phyloP scores from a whole-genome alignment of 2,329 filamentous ascomycete genomes.

The Ophiostoma quercus region DNA sequence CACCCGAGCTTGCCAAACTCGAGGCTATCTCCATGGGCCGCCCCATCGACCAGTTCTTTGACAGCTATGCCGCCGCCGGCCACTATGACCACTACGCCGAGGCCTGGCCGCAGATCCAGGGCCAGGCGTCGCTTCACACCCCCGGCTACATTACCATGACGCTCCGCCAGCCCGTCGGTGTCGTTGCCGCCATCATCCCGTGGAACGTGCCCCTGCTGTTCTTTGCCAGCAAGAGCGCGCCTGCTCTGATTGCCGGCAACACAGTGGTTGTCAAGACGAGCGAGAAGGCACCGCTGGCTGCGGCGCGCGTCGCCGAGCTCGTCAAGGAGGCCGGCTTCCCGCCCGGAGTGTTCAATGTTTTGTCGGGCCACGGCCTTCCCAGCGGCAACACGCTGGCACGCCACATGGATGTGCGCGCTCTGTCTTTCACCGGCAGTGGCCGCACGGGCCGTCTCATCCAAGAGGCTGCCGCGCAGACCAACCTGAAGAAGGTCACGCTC shows the following conservation, averaged over 20 bases:
- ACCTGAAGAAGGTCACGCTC: conserved; percentile 57
- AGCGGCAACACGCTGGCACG: conserved; percentile 27
- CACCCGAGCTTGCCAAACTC: conserved; percentile 41
- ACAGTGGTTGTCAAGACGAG: conserved; percentile 53
- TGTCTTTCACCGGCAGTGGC: conserved; percentile 59
- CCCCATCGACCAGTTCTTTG: conserved; percentile 39
- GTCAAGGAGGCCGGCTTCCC: conserved; percentile 65
- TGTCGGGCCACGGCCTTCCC: conserved; percentile 55
- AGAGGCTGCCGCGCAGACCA: conserved; percentile 55
- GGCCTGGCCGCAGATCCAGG: conserved; percentile 41
- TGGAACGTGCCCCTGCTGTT: conserved; percentile 64
- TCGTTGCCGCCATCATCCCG: conserved; percentile 52
- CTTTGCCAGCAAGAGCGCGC: conserved; percentile 63
- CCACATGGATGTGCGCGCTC: conserved; percentile 47
- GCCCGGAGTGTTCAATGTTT: conserved; percentile 62
- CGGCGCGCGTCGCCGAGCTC: conserved; percentile 54
- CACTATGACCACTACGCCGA: conserved; percentile 41
- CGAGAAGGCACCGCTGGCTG: conserved; percentile 53
- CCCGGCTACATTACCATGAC: conserved; percentile 45
- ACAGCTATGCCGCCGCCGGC: conserved; percentile 35
- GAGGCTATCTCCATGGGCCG: conserved; percentile 45
- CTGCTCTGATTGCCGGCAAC: conserved; percentile 54
- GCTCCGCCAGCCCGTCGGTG: conserved; percentile 47
- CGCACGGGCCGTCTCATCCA: conserved; percentile 55
- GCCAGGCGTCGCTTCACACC: conserved; percentile 44